phyloP scores from a whole-genome alignment of 164 flowering plant genomes.

The Echeveria elegans region DNA sequence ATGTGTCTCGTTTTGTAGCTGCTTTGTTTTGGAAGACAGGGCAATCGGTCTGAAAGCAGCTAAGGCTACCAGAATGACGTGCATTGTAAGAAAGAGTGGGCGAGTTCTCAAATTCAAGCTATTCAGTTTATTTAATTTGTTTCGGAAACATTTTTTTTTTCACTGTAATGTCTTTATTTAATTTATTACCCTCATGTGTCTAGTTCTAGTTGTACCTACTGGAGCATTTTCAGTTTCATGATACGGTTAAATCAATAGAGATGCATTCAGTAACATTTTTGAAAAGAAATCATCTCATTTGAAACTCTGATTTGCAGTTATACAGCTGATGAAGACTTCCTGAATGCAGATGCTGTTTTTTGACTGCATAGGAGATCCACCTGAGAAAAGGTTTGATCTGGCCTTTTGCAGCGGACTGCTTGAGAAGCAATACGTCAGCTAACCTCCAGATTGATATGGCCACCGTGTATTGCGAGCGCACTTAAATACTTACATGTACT shows the following conservation, averaged over 20 bases:
- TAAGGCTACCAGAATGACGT: slow-evolving; percentile 95
- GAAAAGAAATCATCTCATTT: neutral
- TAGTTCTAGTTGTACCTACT: too few relatives aligned
- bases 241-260: too few relatives aligned
- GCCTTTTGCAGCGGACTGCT: slow-evolving; percentile 81
- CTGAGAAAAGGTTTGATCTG: slow-evolving; percentile 81
- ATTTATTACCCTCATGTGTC: too few relatives aligned
- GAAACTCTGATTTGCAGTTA: slow-evolving; percentile 41
- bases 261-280: too few relatives aligned
- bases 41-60: slow-evolving; percentile 96
- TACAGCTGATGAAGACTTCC: slow-evolving; percentile 86
- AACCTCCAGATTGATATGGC: slow-evolving; percentile 15
- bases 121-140: neutral
- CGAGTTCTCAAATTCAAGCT: slow-evolving; percentile 14
- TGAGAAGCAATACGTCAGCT: slow-evolving; percentile 58
- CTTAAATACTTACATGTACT: too few relatives aligned
- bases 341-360: slow-evolving; percentile 89
- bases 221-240: too few relatives aligned
- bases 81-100: slow-evolving; percentile 88
- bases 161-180: neutral
- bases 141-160: neutral
- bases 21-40: slow-evolving; percentile 96
- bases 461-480: too few relatives aligned
- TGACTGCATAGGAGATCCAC: slow-evolving; percentile 91
- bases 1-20: slow-evolving; percentile 28